phyloP scores from a whole-genome alignment of 2,329 filamentous ascomycete species.

The Fusarium scirpi region DNA sequence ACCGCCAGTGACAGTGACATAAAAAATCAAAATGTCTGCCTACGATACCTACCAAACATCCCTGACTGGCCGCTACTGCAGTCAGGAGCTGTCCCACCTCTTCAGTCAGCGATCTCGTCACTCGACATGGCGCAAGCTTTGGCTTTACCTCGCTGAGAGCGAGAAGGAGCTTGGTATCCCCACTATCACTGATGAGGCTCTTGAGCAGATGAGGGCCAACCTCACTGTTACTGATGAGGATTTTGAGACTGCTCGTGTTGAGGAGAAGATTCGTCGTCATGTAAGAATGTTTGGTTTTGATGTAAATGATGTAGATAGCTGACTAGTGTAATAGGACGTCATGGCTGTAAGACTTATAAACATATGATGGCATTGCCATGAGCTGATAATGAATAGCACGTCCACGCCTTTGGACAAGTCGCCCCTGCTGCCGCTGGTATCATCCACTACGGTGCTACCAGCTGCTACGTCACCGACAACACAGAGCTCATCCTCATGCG shows the following conservation, averaged over 20 bases:
- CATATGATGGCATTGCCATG: not conserved
- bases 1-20: conserved; percentile 2
- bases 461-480: conserved; percentile 36
- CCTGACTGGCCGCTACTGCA: conserved; percentile 22
- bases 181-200: conserved; percentile 32
- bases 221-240: conserved; percentile 26
- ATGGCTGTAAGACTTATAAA: conserved; percentile 14
- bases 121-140: conserved; percentile 38
- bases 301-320: not conserved
- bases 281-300: not conserved
- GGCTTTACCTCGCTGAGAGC: conserved; percentile 30
- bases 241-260: conserved; percentile 34
- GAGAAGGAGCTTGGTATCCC: conserved; percentile 36
- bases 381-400: conserved; percentile 8
- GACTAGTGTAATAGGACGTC: conserved; percentile 17
- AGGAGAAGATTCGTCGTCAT: conserved; percentile 35
- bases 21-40: conserved; percentile 7
- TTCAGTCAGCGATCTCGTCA: conserved; percentile 27
- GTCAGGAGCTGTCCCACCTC: conserved; percentile 24
- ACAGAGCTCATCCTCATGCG: conserved; percentile 34
- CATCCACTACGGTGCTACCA: conserved; percentile 30
- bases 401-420: conserved; percentile 25
- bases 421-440: conserved; percentile 32
- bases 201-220: conserved; percentile 35
- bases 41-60: conserved; percentile 25